phyloP scores from a whole-genome alignment of 1,284 basidiomycete genomes.

The Microbotryomycetes sp. region DNA sequence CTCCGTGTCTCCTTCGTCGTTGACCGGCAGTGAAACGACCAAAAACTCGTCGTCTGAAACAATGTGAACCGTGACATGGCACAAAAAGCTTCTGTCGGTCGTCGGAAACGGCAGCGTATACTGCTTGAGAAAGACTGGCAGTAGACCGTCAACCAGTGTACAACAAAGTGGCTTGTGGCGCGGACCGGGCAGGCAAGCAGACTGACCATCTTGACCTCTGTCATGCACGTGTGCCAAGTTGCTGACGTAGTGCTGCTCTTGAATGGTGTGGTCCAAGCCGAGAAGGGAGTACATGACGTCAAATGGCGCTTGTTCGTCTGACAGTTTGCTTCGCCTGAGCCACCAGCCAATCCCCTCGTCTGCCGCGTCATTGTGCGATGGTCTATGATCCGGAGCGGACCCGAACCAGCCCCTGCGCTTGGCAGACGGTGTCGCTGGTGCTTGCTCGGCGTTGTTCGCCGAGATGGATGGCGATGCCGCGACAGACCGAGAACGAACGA shows the following conservation, averaged over 20 bases:
- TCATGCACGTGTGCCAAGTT: constrained; percentile 17
- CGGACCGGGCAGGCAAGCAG: neutral
- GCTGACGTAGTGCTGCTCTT: constrained; percentile 23
- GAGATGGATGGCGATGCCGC: neutral
- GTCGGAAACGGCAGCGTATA: constrained; percentile 27
- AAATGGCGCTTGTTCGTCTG: constrained; percentile 13
- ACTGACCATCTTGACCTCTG: constrained; percentile 10
- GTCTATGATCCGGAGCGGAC: neutral
- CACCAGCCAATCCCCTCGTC: constrained; percentile 27
- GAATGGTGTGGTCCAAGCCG: constrained; percentile 17
- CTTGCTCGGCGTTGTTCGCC: neutral
- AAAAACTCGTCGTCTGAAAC: constrained; percentile 5
- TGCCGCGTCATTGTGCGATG: neutral
- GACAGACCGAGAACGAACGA: neutral
- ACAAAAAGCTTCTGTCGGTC: constrained; percentile 21
- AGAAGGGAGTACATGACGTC: constrained; percentile 18
- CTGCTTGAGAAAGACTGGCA: constrained; percentile 2
- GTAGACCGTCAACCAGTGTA: too few relatives aligned
- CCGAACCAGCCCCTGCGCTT: neutral
- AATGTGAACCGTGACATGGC: neutral
- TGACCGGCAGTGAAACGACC: constrained; percentile 18
- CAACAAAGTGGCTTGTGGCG: too few relatives aligned
- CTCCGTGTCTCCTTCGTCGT: constrained; percentile 1
- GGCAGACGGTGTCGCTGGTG: neutral
- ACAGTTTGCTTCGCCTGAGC: constrained; percentile 14